Conservation (phyloP, 768 basidiomycete species). For the Paxillus rubicundulus region DNA sequence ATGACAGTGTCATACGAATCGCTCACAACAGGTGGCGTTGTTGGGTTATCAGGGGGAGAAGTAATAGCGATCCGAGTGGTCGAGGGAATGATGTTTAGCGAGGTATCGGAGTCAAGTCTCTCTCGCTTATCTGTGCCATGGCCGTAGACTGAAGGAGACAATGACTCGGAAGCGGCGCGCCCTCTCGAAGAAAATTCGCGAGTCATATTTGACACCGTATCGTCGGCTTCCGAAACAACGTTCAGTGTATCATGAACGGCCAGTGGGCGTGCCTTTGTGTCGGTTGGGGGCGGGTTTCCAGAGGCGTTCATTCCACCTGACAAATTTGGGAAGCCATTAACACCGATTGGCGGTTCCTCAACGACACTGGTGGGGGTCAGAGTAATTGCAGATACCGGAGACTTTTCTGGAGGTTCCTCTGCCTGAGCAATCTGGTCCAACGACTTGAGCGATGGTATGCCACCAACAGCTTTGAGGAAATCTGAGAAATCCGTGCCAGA, state of each 20-base stretch:
- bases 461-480: conserved; percentile 58
- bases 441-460: conserved; percentile 44
- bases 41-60: conserved; percentile 35
- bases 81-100: conserved; percentile 14
- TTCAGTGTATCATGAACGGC: background rate
- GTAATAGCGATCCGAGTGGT: conserved; percentile 45
- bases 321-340: background rate
- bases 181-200: conserved; percentile 14
- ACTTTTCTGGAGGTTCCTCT: conserved; percentile 27
- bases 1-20: conserved; percentile 47
- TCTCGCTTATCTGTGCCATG: conserved; percentile 13
- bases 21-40: conserved; percentile 20
- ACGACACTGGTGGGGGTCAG: conserved; percentile 10
- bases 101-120: conserved; percentile 27
- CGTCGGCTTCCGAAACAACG: conserved; percentile 8
- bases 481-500: conserved; percentile 80
- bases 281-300: background rate
- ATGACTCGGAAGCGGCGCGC: conserved; percentile 35
- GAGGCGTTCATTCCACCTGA: background rate
- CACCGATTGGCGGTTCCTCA: background rate
- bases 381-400: conserved; percentile 20
- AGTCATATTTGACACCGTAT: conserved; percentile 13
- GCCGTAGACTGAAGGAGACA: conserved; percentile 13
- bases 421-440: conserved; percentile 48
- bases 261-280: background rate